These are phyloP conservation scores for Eucalyptus pauciflora DNA, from an alignment of 345 rosid species.

Conservation along the genomic window DNA sequence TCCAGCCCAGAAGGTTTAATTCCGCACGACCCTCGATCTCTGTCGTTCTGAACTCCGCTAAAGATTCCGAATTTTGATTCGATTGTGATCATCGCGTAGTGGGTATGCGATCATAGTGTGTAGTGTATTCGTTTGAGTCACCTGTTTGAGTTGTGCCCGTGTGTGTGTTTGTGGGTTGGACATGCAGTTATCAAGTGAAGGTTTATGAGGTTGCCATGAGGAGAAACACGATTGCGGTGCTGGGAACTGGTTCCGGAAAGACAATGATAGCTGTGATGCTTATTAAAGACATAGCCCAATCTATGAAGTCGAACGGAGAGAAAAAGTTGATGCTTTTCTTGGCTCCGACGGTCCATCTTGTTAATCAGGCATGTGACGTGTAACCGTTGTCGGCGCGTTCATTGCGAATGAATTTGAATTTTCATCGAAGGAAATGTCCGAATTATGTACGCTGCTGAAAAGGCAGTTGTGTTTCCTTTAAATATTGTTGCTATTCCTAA, in stretches of 20 bases:
- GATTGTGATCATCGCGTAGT: not conserved
- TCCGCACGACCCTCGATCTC: not conserved
- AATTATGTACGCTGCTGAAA: not conserved
- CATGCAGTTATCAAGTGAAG: constrained; percentile 41
- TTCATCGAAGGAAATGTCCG: not conserved
- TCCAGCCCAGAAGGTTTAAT: constrained; percentile 36
- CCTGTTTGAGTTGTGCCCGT: not conserved
- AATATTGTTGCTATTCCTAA: not conserved
- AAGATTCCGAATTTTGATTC: not conserved
- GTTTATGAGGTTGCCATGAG: constrained; percentile 55
- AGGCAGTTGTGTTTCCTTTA: not conserved
- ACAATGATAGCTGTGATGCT: constrained; percentile 56
- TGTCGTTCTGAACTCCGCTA: not conserved
- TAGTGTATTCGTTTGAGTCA: not conserved
- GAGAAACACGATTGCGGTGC: constrained; percentile 70
- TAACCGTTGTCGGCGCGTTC: not conserved
- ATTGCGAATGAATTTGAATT: not conserved
- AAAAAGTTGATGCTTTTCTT: constrained; percentile 57
- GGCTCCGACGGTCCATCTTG: constrained; percentile 77
- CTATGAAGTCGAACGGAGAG: constrained; percentile 12
- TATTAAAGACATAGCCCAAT: constrained; percentile 27
- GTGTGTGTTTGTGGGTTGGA: not conserved
- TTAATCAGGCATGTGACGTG: constrained; percentile 39
- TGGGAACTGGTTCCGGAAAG: constrained; percentile 66
- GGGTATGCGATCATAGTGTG: not conserved